These are phyloP conservation scores for Leonotis leonurus DNA, from an alignment of 257 asterid genomes.

Conservation along the genomic window DNA sequence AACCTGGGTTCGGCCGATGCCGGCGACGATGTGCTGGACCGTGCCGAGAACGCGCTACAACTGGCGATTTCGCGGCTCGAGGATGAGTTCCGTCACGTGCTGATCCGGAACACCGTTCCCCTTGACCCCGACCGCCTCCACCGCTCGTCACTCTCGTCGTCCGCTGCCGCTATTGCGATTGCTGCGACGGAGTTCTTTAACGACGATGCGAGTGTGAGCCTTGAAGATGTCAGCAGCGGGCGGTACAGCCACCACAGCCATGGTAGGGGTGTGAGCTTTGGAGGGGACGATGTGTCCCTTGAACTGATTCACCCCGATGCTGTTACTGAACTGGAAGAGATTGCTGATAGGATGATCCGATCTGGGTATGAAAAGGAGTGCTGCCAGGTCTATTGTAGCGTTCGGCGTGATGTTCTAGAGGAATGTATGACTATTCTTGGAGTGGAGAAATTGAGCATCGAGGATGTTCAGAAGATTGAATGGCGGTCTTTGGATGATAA, in stretches of 20 bases:
- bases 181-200: conserved; percentile 49
- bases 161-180: conserved; percentile 53
- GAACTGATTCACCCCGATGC: conserved; percentile 73
- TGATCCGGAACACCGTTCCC: conserved; percentile 50
- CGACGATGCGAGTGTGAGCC: conserved; percentile 28
- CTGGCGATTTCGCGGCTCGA: conserved; percentile 77
- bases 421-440: conserved; percentile 75
- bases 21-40: conserved; percentile 39
- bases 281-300: conserved; percentile 56
- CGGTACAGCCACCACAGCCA: conserved; percentile 45
- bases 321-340: conserved; percentile 56
- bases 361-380: conserved; percentile 93
- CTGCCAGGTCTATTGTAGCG: conserved; percentile 77
- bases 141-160: conserved; percentile 53
- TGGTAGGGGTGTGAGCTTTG: conserved; percentile 54
- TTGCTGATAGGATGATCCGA: conserved; percentile 83
- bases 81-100: conserved; percentile 73
- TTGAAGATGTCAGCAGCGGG: conserved; percentile 52
- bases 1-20: conserved; percentile 29
- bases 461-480: conserved; percentile 92
- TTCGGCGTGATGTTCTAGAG: conserved; percentile 81
- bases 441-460: conserved; percentile 84
- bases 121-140: conserved; percentile 66
- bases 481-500: conserved; percentile 75
- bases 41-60: conserved; percentile 77